A percentile compares a stretch with the other conserved stretches of the same genome.
Conservation (phyloP, 2,329 filamentous ascomycete species). For the Clonostachys rosea region DNA sequence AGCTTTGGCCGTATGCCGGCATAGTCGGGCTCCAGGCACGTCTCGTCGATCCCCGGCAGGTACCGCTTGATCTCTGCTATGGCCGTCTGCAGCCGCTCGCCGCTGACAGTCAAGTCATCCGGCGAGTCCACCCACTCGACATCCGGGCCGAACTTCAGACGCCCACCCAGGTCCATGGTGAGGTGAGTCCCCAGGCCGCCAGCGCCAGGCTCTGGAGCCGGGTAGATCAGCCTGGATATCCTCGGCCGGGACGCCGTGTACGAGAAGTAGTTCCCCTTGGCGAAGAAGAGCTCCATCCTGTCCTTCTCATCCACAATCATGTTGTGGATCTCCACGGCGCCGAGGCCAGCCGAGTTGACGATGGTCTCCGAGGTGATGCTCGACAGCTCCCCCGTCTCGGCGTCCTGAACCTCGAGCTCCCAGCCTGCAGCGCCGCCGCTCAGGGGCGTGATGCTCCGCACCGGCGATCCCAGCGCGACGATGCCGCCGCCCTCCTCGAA, state of each 20-base stretch:
- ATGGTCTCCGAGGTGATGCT: constrained; percentile 71
- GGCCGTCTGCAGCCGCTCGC: constrained; percentile 58
- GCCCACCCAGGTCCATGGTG: constrained; percentile 81
- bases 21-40: constrained; percentile 73
- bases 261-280: constrained; percentile 94
- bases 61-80: constrained; percentile 73
- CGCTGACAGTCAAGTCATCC: constrained; percentile 64
- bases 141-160: constrained; percentile 89
- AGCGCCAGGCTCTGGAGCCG: constrained; percentile 74
- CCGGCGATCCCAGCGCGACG: constrained; percentile 63
- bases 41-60: constrained; percentile 66
- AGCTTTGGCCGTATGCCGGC: constrained; percentile 90
- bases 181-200: constrained; percentile 89
- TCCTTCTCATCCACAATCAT: constrained; percentile 62
- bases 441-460: constrained; percentile 54
- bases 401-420: constrained; percentile 54
- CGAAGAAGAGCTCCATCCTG: constrained; percentile 66
- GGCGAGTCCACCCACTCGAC: constrained; percentile 84
- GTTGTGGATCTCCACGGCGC: constrained; percentile 73
- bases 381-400: constrained; percentile 36
- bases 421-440: constrained; percentile 50
- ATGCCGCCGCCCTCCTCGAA: constrained; percentile 76
- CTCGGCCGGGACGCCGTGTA: constrained; percentile 63
- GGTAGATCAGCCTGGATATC: constrained; percentile 77
- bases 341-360: constrained; percentile 82